These are phyloP conservation scores for Trichomonas vaginalis DNA, from an alignment of 208 protist genomes.

Conservation along the genomic window DNA sequence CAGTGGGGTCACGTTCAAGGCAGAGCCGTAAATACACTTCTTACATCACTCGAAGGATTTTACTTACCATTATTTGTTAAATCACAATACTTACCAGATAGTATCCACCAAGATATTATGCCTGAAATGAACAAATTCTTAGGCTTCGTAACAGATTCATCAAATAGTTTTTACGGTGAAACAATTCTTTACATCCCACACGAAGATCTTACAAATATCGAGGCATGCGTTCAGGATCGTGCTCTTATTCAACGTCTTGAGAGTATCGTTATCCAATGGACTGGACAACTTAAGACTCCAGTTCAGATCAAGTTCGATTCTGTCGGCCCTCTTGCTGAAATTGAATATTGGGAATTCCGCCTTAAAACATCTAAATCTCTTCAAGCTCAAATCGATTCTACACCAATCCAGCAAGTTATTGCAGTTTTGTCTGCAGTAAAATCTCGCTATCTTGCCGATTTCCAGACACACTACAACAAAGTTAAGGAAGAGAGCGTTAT, in stretches of 20 bases:
- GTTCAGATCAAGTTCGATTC: not conserved
- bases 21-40: not conserved
- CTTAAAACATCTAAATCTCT: not conserved
- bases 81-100: not conserved
- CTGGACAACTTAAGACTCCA: constrained; percentile 73
- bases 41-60: not conserved
- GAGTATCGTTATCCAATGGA: constrained; percentile 89
- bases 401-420: not conserved
- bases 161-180: not conserved
- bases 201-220: constrained; percentile 52
- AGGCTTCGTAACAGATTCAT: not conserved
- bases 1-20: constrained; percentile 13
- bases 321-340: not conserved
- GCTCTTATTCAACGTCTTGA: constrained; percentile 84
- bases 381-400: not conserved
- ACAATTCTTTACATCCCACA: constrained; percentile 89
- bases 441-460: not conserved
- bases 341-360: constrained; percentile 15
- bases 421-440: not conserved
- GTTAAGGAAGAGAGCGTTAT: not conserved
- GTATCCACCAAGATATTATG: not conserved
- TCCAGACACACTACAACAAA: not conserved
- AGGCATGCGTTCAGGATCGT: constrained; percentile 54
- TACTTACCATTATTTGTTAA: not conserved
- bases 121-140: constrained; percentile 11